These are phyloP conservation scores for Arthroderma sp. DNA, from an alignment of 2,329 filamentous ascomycete species.

Conservation along the genomic window DNA sequence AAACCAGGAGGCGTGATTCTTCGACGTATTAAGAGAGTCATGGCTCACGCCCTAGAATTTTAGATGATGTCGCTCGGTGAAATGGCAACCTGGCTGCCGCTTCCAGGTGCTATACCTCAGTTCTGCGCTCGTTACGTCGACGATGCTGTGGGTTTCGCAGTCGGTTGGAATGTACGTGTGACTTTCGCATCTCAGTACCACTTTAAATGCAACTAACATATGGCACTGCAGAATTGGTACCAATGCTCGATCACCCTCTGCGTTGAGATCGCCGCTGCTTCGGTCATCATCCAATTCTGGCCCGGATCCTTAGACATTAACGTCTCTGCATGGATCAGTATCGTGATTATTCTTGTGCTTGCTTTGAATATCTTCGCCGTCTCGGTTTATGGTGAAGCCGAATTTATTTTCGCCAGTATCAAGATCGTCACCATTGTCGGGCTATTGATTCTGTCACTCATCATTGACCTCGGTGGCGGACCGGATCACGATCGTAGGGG, in stretches of 20 bases:
- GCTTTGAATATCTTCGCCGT: slow-evolving; percentile 48
- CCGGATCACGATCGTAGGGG: slow-evolving; percentile 47
- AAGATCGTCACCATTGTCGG: slow-evolving; percentile 39
- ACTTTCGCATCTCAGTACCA: not conserved
- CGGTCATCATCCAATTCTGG: slow-evolving; percentile 52
- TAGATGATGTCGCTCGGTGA: slow-evolving; percentile 34
- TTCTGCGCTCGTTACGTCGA: slow-evolving; percentile 32
- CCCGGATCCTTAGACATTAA: slow-evolving; percentile 24
- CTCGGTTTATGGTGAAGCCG: slow-evolving; percentile 36
- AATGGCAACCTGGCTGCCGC: slow-evolving; percentile 36
- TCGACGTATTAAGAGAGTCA: not conserved
- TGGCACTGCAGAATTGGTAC: slow-evolving; percentile 19
- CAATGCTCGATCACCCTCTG: slow-evolving; percentile 21
- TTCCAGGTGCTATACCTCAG: slow-evolving; percentile 36
- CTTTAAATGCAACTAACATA: slow-evolving; percentile 24
- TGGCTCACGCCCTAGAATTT: not conserved
- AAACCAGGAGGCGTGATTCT: not conserved
- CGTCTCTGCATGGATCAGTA: slow-evolving; percentile 31
- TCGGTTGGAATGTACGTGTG: slow-evolving; percentile 35
- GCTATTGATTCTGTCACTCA: slow-evolving; percentile 34
- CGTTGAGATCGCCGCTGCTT: slow-evolving; percentile 50
- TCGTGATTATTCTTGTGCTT: slow-evolving; percentile 46
- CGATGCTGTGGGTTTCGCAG: slow-evolving; percentile 36
- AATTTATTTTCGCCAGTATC: slow-evolving; percentile 39
- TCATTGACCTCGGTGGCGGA: slow-evolving; percentile 50